Base-by-base conservation (phyloP, 148 eudicot genomes). In the Cornus florida region DNA sequence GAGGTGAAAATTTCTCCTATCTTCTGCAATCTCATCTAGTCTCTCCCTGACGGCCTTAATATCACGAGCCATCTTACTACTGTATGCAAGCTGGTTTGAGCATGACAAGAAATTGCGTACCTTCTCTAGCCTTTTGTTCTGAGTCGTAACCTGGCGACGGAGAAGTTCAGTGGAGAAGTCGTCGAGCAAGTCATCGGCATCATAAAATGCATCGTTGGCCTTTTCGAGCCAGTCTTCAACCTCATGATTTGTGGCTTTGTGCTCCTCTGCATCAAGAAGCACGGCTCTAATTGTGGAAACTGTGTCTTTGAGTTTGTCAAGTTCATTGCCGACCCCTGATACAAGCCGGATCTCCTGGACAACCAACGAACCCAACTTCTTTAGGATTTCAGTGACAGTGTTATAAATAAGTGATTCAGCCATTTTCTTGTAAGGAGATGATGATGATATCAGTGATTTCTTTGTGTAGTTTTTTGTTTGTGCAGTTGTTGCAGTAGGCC, bases 131-230 rank as follows among this genome's bases (percentile, higher is more conserved):
- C 60, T 38, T 35, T 28, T 64, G 3, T 56, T 53, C 13, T 28
- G 64, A 32, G n/a, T 17, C 6, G 43, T 71, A 9, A 69, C 66
- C 5, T 10, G 17, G 17, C 10, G 65, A 10, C 60, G 66, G 48
- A 5, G 4, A 14, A 39, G 68, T 20, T 66, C 50, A 2, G 71
- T 67, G 0, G 71, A 8, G 19, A 77, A 66, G n/a, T 75, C 79
- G 32, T 83, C 82, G 11, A 75, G 33, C 41, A 83, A 2, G 57
- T 83, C 85, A 43, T 83, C 82, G 3, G 74, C 80, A 12, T 73
- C 71, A 57, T 80, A 76, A 22, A 77, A 69, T 7, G 50, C 80
- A 75, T 28, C 70, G 28, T 67, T 60, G 57, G 80, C 77, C 74
- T 73, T 77, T n/a, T 53, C 66, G 13, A 83, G 67, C 79, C 71